Base-by-base conservation (phyloP, 176 grass and related monocot species). In the Chloris gayana region DNA sequence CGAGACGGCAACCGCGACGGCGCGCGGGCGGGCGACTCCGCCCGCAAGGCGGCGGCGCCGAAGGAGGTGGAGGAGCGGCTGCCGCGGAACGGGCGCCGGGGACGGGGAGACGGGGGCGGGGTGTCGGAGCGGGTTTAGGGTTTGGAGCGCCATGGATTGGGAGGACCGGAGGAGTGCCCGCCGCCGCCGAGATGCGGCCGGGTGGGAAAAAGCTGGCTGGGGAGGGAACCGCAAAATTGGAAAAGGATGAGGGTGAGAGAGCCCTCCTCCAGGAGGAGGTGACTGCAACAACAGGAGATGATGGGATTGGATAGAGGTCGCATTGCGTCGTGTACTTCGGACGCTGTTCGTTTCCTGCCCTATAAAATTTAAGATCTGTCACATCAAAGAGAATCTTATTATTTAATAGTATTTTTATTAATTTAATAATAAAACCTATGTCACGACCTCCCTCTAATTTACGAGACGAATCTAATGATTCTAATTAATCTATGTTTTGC, bases 121-220 rank as follows among this genome's bases (percentile, higher is more conserved):
- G 25, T 14, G 44, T 6, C 75, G 62, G 44, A 74, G 71, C 7
- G 57, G 82, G 87, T 85, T 94, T 89, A 95, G 87, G 82, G 92
- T 82, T 85, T 72, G 81, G 21, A 89, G 83, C 21, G 88, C 73
- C 92, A 89, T 91, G 19, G 75, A 79, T 78, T 35, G 72, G 42
- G 29, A 18, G 4, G 60, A 8, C 59, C 35, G 1, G 18, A 27
- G n/a, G 9, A 21, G 14, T 14, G 14, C 3, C 8, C 21, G 31
- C 7, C 29, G 13, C 15, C 9, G 25, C 29, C 7, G n/a, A 42
- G 66, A 21, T 9, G 37, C 2, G 26, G 13, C 56, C 12, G 18
- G 27, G 15, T 19, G 26, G 35, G 14, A 27, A 32, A 13, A 14
- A 42, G 24, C 22, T 47, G 18, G 47, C 37, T 21, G 64, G 67